Evolutionary conservation across 306 rosid species (phyloP), one percentile per base, ranked within the genome.

Genomic region (Cucurbita pepo): DNA sequence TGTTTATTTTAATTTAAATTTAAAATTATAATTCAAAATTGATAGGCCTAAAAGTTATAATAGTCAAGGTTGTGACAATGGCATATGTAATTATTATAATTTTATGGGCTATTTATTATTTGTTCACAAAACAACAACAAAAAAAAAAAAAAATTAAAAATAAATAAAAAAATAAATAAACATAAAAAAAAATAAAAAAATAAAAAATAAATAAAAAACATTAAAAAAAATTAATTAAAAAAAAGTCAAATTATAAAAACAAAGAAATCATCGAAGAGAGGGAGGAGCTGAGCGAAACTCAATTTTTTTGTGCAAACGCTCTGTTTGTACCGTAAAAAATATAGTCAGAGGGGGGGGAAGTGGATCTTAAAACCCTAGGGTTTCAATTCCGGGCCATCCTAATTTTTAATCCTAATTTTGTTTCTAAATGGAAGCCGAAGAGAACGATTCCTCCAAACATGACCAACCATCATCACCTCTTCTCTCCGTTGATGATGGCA

Each of bases 341-440:
- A 8, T 69, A 14, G 74, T 34, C 16, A 30, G 57, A 47, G 44
- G 2, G 22, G 2, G 22, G 57, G 57, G 44, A 69, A 69, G 22
- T 51, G 53, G 77, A 75, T 40, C 75, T 62, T 45, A 51, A 79
- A 79, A 83, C 83, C 86, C 82, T 79, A 79, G 90, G 88, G 83
- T 86, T 79, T 73, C 65, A 73, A 70, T 73, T 74, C 60, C 21
- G 30, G 36, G 40, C 48, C 15, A 56, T 57, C 52, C 56, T 53
- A 65, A 65, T 51, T 77, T 66, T 57, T 59, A 76, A 74, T 73
- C 62, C 14, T 3, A 38, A 61, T 62, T 43, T 47, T 47, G 45
- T 19, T 69, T 12, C 73, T 38, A 9, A 51, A 90, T 90, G 96
- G 88, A 86, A 36, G 80, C 71, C 72, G 90, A 87, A 5, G 92